Evolutionary conservation across 2,329 filamentous ascomycete genomes (phyloP).

Genomic region (Aspergillus pseudotamarii): DNA sequence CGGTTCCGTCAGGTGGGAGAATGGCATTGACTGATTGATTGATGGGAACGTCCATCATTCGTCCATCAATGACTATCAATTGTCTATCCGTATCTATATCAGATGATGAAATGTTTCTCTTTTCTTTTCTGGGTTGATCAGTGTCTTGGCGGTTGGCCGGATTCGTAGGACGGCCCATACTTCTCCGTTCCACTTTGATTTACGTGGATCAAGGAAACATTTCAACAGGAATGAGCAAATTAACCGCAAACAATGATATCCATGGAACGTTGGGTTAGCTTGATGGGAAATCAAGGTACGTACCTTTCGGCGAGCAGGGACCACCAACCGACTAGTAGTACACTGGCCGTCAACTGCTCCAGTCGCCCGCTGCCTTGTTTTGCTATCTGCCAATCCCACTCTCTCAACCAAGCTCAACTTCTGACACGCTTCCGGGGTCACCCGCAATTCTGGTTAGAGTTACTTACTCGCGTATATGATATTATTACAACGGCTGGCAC

Average conservation of each 20-base stretch:
- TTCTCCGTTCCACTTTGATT: background rate
- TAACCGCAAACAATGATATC: background rate
- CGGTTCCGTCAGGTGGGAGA: background rate
- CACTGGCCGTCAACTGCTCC: background rate
- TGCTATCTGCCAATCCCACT: slow-evolving; percentile 1
- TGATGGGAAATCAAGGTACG: too few species aligned
- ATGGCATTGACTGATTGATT: background rate
- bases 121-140: background rate
- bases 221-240: background rate
- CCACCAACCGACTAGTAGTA: background rate
- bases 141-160: background rate
- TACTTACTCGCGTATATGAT: background rate
- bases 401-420: background rate
- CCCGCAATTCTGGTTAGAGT: background rate
- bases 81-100: background rate
- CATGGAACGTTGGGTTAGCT: too few species aligned
- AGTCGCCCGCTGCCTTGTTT: background rate
- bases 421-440: background rate
- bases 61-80: background rate
- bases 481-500: background rate
- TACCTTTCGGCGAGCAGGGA: background rate
- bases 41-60: background rate
- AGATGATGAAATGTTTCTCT: background rate
- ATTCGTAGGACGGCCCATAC: background rate
- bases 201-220: too few species aligned